Conservation (phyloP, 768 basidiomycete species). For the Suillus decipiens region DNA sequence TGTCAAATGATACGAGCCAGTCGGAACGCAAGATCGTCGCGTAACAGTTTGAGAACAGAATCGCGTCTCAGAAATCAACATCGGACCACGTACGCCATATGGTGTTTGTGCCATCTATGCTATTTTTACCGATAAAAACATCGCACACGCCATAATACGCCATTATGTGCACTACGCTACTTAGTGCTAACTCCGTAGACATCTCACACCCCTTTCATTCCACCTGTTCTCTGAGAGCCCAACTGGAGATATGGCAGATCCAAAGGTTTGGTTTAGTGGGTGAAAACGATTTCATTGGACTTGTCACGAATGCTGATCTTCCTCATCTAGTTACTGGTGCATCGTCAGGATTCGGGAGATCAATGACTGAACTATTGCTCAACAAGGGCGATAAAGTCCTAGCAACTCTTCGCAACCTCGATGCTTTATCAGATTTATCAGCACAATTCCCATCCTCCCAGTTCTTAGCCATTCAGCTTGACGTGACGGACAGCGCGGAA, state of each 20-base stretch:
- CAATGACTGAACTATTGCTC: slow-evolving; percentile 36
- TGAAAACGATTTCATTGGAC: not conserved
- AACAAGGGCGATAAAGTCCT: slow-evolving; percentile 38
- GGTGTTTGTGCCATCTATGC: not conserved
- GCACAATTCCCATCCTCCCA: slow-evolving; percentile 23
- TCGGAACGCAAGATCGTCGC: not conserved
- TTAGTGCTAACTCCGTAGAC: not conserved
- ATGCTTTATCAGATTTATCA: slow-evolving; percentile 29
- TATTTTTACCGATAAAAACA: not conserved
- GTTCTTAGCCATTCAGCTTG: slow-evolving; percentile 34
- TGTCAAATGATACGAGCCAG: not conserved
- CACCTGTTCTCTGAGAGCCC: not conserved
- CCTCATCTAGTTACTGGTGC: slow-evolving; percentile 32
- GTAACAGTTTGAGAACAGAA: not conserved
- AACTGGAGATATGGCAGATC: not conserved
- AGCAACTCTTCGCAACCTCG: slow-evolving; percentile 45
- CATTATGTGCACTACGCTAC: not conserved
- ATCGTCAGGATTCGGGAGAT: slow-evolving; percentile 41
- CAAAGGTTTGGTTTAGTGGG: slow-evolving; percentile 3
- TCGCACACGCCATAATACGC: not conserved
- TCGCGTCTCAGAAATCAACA: not conserved
- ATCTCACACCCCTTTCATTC: not conserved
- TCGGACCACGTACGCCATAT: not conserved
- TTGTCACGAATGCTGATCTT: not conserved
- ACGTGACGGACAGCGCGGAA: slow-evolving; percentile 30